phyloP scores from a whole-genome alignment of 2,329 filamentous ascomycete genomes.

The Fusarium xylarioides region DNA sequence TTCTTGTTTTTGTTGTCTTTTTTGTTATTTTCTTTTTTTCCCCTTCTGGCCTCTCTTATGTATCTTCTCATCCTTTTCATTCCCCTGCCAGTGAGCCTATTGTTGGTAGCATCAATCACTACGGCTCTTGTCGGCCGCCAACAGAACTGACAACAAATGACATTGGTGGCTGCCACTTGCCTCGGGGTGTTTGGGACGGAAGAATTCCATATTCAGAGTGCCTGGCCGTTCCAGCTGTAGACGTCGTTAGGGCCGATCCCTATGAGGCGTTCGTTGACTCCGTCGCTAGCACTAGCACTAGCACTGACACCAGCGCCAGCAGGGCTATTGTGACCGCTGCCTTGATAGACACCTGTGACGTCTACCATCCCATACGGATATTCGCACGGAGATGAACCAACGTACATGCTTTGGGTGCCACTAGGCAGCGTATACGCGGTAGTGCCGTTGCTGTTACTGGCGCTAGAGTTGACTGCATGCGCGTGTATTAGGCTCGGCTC shows the following conservation, averaged over 20 bases:
- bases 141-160: constrained; percentile 8
- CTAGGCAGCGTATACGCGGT: constrained; percentile 31
- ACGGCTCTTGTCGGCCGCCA: constrained; percentile 4
- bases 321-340: constrained; percentile 14
- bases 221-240: constrained; percentile 34
- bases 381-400: constrained; percentile 28
- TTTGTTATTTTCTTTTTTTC: neutral
- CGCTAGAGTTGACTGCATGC: constrained; percentile 16
- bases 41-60: neutral
- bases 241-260: constrained; percentile 19
- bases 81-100: neutral
- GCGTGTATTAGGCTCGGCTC: constrained; percentile 31
- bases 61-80: neutral
- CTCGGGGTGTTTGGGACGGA: neutral
- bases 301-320: neutral
- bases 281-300: constrained; percentile 14
- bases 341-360: constrained; percentile 41
- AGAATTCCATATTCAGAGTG: constrained; percentile 22
- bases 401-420: constrained; percentile 33
- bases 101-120: neutral
- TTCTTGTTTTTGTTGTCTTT: neutral
- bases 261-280: constrained; percentile 35
- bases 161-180: constrained; percentile 10
- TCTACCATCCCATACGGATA: constrained; percentile 42
- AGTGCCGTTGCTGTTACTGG: constrained; percentile 16